Evolutionary conservation across 345 rosid genomes (phyloP), one percentile per base, ranked within the genome.

Genomic region (Bruguiera parviflora): DNA sequence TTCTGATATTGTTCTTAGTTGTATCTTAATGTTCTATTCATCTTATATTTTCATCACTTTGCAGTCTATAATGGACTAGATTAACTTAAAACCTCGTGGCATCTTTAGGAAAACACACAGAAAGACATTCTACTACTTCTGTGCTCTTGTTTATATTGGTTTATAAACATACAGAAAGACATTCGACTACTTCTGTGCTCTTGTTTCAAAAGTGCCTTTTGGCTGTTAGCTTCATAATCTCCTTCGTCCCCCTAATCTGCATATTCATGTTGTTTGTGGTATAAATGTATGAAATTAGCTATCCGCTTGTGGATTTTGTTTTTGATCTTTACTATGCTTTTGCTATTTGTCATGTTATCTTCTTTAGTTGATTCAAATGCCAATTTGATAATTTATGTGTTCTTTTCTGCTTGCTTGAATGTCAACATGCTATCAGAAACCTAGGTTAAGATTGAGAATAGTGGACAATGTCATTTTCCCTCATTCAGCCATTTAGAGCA

Each of bases 401-500:
- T 11, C 18, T 32, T 24, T 61, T 8, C 39, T 62, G 7, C 31
- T 31, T 57, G 28, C 46, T 55, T 21, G 47, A 66, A 15, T n/a
- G 32, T 33, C 20, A 47, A 70, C 31, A 21, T 49, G 28, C 52
- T 28, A 1, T 39, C 16, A 33, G 61, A 64, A 74, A 21, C n/a
- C 3, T 33, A 18, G 9, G 20, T 27, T 11, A 9, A 46, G 64
- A 65, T 21, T 37, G 22, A 35, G 61, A 31, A 63, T 72, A 16
- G 47, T 39, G 37, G 27, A 56, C n/a, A 29, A 10, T 52, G 25
- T 5, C 35, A 8, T 35, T 37, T 59, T 56, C 43, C 32, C 21
- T 25, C 53, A 35, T 67, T 67, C 32, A 64, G 61, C 27, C 61
- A 60, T 58, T 25, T 6, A 53, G 28, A 16, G 19, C 37, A 61